Conservation (phyloP, 495 filamentous ascomycete species). For the Saxophila tyrrhenica region DNA sequence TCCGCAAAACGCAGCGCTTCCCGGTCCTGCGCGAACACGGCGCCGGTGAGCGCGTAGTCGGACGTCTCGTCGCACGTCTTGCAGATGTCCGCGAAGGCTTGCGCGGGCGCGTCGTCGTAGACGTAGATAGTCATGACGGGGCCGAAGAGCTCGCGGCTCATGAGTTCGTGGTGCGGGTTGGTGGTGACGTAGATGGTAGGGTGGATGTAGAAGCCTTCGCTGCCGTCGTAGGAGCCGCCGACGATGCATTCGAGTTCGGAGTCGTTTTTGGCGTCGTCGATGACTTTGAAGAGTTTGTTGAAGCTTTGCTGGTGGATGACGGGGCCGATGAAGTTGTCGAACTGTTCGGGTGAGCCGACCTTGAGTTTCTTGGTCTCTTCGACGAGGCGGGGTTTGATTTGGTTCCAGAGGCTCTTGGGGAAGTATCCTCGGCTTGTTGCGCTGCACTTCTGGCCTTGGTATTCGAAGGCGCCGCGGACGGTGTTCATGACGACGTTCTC, state of each 20-base stretch:
- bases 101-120: constrained; percentile 41
- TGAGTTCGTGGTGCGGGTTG: constrained; percentile 52
- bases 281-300: constrained; percentile 32
- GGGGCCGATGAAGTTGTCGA: constrained; percentile 33
- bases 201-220: constrained; percentile 54
- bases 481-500: constrained; percentile 32
- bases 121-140: constrained; percentile 49
- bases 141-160: constrained; percentile 54
- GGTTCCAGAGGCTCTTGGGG: constrained; percentile 26
- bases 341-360: constrained; percentile 28
- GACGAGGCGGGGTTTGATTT: constrained; percentile 27
- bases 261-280: constrained; percentile 53
- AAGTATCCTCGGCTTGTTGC: constrained; percentile 31
- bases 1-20: constrained; percentile 27
- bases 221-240: constrained; percentile 49
- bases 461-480: constrained; percentile 35
- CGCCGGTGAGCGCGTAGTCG: constrained; percentile 33
- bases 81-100: constrained; percentile 26
- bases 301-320: constrained; percentile 34
- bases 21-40: constrained; percentile 32
- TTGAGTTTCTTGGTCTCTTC: constrained; percentile 29
- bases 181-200: constrained; percentile 55
- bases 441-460: constrained; percentile 35
- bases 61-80: constrained; percentile 28
- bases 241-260: constrained; percentile 48